Evolutionary conservation across 306 rosid species (phyloP).

Genomic region (Dalbergia cultrata): DNA sequence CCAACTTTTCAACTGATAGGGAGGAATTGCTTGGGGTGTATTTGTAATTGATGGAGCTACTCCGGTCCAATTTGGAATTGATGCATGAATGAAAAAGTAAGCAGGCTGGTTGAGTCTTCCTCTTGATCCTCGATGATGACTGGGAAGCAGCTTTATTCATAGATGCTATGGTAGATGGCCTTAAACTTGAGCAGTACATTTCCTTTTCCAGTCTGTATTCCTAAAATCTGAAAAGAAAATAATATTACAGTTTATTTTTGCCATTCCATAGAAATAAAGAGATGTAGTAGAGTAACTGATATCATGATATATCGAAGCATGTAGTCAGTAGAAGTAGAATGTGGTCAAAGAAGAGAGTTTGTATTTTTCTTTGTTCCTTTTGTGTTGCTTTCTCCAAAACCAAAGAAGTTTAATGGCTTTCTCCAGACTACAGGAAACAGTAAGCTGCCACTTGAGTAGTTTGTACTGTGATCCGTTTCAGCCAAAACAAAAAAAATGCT

Average conservation of each 20-base stretch:
- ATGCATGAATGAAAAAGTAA: slow-evolving; percentile 1
- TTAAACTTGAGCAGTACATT: slow-evolving; percentile 28
- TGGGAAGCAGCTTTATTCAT: slow-evolving; percentile 48
- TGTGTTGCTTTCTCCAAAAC: no score
- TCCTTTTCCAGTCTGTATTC: slow-evolving; percentile 31
- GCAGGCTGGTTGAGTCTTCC: slow-evolving; percentile 31
- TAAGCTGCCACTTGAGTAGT: no score
- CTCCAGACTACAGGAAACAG: no score
- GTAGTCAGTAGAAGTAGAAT: slow-evolving; percentile 39
- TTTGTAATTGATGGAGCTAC: slow-evolving; percentile 35
- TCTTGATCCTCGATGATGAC: slow-evolving; percentile 35
- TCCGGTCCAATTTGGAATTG: slow-evolving; percentile 22
- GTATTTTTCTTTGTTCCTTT: neutral
- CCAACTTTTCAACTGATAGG: neutral
- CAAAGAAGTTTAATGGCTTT: no score
- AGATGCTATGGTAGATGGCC: slow-evolving; percentile 31
- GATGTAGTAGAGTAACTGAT: slow-evolving; percentile 1
- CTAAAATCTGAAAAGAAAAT: slow-evolving; percentile 26
- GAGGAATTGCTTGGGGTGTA: slow-evolving; percentile 36
- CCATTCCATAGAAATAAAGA: slow-evolving; percentile 8
- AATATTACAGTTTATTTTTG: neutral
- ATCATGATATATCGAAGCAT: slow-evolving; percentile 23
- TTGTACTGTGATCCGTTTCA: no score
- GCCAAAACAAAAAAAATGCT: no score
- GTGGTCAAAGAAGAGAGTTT: slow-evolving; percentile 25